Evolutionary conservation across 164 flowering plant genomes (phyloP).

Genomic region (Tetracentron sinense): DNA sequence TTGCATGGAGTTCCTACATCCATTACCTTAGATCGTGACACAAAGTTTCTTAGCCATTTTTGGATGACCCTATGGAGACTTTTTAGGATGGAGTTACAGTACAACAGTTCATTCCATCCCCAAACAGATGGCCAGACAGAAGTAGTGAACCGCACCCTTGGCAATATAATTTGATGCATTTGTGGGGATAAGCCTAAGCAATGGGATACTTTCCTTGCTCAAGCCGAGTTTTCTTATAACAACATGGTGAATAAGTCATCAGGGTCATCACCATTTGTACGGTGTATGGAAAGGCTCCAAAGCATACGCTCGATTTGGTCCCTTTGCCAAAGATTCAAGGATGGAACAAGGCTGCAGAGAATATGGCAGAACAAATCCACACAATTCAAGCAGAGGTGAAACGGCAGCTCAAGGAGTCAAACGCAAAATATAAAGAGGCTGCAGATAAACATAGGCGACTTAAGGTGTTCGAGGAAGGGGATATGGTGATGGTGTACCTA

Average conservation of each 20-base stretch:
- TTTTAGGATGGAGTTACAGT: neutral
- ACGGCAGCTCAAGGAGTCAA: too few relatives aligned
- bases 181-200: neutral
- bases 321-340: neutral
- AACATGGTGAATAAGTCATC: neutral
- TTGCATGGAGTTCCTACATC: neutral
- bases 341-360: neutral
- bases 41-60: neutral
- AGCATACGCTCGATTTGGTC: neutral
- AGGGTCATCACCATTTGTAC: neutral
- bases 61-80: neutral
- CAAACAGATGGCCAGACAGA: neutral
- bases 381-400: neutral
- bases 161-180: neutral
- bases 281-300: neutral
- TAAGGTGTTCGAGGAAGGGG: neutral
- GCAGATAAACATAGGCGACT: neutral
- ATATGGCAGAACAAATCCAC: neutral
- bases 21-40: neutral
- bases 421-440: too few relatives aligned
- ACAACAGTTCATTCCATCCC: neutral
- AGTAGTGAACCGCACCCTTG: neutral
- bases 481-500: neutral
- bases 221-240: neutral
- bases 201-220: neutral